Evolutionary conservation across 371 early-diverging fungal genomes (phyloP), one percentile per base, ranked within the genome.

Genomic region (Batrachochytrium dendrobatidis): DNA sequence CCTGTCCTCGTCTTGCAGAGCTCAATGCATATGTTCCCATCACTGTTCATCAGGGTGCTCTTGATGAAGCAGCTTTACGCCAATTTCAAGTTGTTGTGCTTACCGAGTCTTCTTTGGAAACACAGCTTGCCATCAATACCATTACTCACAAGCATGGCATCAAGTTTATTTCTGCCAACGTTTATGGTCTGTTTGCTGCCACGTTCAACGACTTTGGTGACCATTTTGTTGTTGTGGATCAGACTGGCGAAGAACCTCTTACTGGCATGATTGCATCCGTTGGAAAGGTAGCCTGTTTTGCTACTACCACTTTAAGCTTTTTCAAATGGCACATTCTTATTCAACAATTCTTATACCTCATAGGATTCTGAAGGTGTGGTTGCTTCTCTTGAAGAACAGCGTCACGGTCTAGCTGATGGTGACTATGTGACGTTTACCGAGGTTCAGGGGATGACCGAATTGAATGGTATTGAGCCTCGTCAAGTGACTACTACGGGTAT

Each of bases 11-110:
- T 35, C 78, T 99, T n/a, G 92, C 89, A 34, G 91, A 92, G 75
- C 80, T 99, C 55, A 99, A 99, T 76, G 85, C 85, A 66, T 99
- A 99, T 72, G 99, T 99, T 5, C 93, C 94, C 24, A 93, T 96
- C 15, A 72, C 83, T 50, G 87, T 92, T 17, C 68, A 91, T 43
- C 83, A 88, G 49, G 87, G 83, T 22, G 87, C 89, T 55, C 78
- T 93, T 50, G 86, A 83, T 5, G 80, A 82, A 53, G 84, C 82
- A 20, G 79, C 77, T 25, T 63, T 98, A 53, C 72, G 76, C 22
- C 74, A 79, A 30, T 97, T 83, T 82, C 92, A 84, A 67, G 87
- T 85, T 28, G 90, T 97, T 28, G 97, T 98, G 0, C 71, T 83
- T 44, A 92, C 94, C n/a, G 89, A 92, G 50, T 66, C 81, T 29